Percentiles rank a stretch among this genome's conserved stretches.
Evolutionary conservation across 192 early-diverging fungal species (phyloP).

Genomic region (Entomortierella chlamydospora): DNA sequence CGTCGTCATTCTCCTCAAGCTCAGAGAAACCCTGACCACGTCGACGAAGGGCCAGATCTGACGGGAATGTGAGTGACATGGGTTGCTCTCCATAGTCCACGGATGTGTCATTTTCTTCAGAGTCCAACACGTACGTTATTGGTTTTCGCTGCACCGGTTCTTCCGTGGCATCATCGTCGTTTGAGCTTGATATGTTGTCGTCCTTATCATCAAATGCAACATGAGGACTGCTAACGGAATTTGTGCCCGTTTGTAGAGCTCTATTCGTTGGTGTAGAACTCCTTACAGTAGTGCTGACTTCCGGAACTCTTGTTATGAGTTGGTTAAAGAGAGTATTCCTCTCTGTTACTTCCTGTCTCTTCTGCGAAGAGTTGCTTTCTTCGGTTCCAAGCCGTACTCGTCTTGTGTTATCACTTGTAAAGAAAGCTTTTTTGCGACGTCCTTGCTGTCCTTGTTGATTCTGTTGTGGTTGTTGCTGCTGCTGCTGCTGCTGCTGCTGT

Average conservation of each 20-base stretch:
- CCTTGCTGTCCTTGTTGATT: not conserved
- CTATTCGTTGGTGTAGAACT: not conserved
- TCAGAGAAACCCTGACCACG: slow-evolving; percentile 2
- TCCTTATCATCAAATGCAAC: slow-evolving; percentile 22
- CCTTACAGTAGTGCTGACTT: no score
- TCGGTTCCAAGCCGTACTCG: slow-evolving; percentile 3
- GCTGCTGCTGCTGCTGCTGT: slow-evolving; percentile 5
- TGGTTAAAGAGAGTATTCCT: slow-evolving; percentile 33
- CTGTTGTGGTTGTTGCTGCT: not conserved
- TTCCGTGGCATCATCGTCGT: not conserved
- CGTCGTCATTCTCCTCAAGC: slow-evolving; percentile 19
- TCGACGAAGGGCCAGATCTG: slow-evolving; percentile 32
- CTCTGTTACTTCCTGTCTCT: slow-evolving; percentile 13
- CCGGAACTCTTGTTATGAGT: not conserved
- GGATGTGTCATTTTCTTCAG: slow-evolving; percentile 6
- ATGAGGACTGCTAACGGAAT: slow-evolving; percentile 25
- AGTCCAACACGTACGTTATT: not conserved
- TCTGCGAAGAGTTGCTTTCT: slow-evolving; percentile 14
- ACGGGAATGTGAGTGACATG: slow-evolving; percentile 42
- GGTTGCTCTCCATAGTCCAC: not conserved
- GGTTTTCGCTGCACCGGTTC: not conserved
- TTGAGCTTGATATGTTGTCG: not conserved
- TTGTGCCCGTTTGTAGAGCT: not conserved
- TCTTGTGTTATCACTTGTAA: not conserved
- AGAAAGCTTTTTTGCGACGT: not conserved